Evolutionary conservation across 352 stramenopile genomes (phyloP), one percentile per base, ranked within the genome.

Genomic region (Pythium brachiatum): DNA sequence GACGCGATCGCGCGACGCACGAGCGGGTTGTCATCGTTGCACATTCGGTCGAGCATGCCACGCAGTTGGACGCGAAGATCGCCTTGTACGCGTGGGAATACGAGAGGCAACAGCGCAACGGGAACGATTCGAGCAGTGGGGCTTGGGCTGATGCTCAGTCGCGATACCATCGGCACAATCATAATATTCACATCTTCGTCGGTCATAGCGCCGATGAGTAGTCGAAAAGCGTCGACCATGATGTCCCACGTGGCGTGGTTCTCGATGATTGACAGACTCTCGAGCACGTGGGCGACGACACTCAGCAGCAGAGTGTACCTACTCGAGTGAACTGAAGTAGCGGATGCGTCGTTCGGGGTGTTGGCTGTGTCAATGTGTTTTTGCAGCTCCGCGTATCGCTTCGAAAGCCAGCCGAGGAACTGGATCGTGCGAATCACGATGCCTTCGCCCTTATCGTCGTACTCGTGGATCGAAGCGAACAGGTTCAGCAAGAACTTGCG

Each of bases 221-320:
- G 81, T 36, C 91, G 86, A 34, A 94, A 80, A 11, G 83, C 82
- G 29, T 91, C 88, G 20, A 94, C 86, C 81, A 95, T 94, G 27
- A 92, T 85, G 25, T 95, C 86, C 87, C 87, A 96, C 31, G 86
- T 94, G 20, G 86, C 81, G 63, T 92, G 86, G 63, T 96, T 96
- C 55, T 96, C 87, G 48, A 96, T 96, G 61, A 94, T 94, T 13
- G 84, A 92, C 23, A 93, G 73, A 38, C 83, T 91, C 60, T 96
- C 87, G 25, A 96, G 75, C 50, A 96, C 81, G 50, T 94, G 79
- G 31, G 91, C 66, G 21, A 94, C 74, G 20, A 96, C 78, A 29
- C 79, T 79, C 34, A 96, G 65, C 32, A 96, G 64, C 20, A 92
- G 57, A 43, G 83, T 83, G 60, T 92, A 90, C 12, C 82, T 77